Evolutionary conservation across 1,139 yeast genomes (phyloP).

Genomic region (Geotrichum fermentans): DNA sequence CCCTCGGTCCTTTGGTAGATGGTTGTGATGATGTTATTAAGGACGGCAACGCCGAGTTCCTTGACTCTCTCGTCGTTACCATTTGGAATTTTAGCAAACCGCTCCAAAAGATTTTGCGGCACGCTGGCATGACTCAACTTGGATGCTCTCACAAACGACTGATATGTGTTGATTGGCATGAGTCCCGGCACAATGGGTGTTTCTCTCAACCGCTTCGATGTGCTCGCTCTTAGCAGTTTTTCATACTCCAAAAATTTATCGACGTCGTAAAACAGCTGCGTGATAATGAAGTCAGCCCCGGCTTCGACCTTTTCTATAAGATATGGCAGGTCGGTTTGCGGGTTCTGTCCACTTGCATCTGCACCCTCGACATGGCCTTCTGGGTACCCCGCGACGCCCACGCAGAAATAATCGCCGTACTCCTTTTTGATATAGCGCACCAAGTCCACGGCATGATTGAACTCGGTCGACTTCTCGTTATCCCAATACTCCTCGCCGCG

Average conservation of each 20-base stretch:
- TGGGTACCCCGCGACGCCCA: slow-evolving; percentile 94
- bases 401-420: slow-evolving; percentile 74
- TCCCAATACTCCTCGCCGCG: slow-evolving; percentile 65
- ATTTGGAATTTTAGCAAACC: slow-evolving; percentile 53
- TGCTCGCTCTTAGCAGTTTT: slow-evolving; percentile 40
- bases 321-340: slow-evolving; percentile 61
- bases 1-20: slow-evolving; percentile 51
- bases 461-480: slow-evolving; percentile 40
- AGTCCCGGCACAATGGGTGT: slow-evolving; percentile 81
- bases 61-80: slow-evolving; percentile 84
- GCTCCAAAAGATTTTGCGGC: slow-evolving; percentile 52
- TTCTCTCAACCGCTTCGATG: slow-evolving; percentile 43
- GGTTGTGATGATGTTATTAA: slow-evolving; percentile 56
- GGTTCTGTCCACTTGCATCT: slow-evolving; percentile 55
- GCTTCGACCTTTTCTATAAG: slow-evolving; percentile 81
- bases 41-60: slow-evolving; percentile 71
- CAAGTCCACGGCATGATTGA: slow-evolving; percentile 74
- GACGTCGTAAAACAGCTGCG: slow-evolving; percentile 76
- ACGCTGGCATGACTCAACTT: slow-evolving; percentile 85
- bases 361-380: slow-evolving; percentile 91
- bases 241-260: slow-evolving; percentile 54
- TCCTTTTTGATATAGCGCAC: slow-evolving; percentile 65
- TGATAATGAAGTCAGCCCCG: slow-evolving; percentile 90
- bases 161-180: slow-evolving; percentile 89
- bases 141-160: slow-evolving; percentile 84